A percentile compares a stretch with the other conserved stretches of the same genome.
Evolutionary conservation across 106 monocot genomes (phyloP).

Genomic region (Dendrobium nobile): DNA sequence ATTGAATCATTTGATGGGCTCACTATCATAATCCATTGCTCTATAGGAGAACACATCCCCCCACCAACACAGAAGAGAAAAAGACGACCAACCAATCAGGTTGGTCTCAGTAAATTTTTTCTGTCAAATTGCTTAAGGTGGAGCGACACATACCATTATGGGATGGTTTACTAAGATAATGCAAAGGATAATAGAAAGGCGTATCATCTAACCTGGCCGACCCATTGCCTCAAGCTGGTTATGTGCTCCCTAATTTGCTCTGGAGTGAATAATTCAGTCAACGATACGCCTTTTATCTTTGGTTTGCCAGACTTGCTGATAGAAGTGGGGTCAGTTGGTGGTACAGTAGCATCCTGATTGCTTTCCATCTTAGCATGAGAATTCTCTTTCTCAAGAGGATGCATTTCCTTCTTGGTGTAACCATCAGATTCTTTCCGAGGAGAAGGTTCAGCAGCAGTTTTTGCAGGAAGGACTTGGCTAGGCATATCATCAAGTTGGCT

Average conservation of each 20-base stretch:
- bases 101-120: no score
- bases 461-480: constrained; percentile 14
- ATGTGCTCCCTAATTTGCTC: constrained; percentile 94
- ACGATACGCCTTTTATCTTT: constrained; percentile 98
- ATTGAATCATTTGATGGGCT: no score
- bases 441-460: constrained; percentile 16
- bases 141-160: no score
- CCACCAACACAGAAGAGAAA: no score
- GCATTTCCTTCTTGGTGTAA: constrained; percentile 41
- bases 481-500: constrained; percentile 19
- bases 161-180: background rate
- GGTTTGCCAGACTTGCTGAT: constrained; percentile 92
- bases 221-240: constrained; percentile 74
- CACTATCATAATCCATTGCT: no score
- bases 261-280: constrained; percentile 94
- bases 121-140: no score
- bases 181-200: background rate
- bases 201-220: constrained; percentile 77
- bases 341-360: constrained; percentile 47
- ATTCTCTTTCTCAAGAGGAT: constrained; percentile 35
- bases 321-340: constrained; percentile 32
- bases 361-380: constrained; percentile 31
- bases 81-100: no score
- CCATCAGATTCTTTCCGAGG: constrained; percentile 22
- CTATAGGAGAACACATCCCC: no score